Evolutionary conservation across 192 early-diverging fungal genomes (phyloP).

Genomic region (Backusella macrospora): DNA sequence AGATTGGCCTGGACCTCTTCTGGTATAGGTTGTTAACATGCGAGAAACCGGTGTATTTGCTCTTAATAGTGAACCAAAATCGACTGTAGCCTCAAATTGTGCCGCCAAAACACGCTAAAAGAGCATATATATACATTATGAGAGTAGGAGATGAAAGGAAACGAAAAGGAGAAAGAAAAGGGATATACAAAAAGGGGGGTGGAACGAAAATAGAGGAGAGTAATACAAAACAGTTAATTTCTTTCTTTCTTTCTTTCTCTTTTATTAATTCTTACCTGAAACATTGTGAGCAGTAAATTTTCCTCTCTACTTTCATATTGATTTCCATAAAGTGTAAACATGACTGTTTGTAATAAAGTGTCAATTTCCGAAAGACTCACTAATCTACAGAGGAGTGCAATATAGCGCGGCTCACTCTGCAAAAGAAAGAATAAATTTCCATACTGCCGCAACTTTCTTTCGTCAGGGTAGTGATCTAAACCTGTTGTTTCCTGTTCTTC

Average conservation of each 20-base stretch:
- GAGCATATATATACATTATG: neutral
- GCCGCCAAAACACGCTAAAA: conserved; percentile 39
- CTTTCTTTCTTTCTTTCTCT: neutral
- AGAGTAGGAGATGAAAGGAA: neutral
- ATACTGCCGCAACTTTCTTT: conserved; percentile 81
- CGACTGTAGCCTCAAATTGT: conserved; percentile 92
- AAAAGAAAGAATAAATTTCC: conserved; percentile 93
- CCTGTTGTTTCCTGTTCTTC: conserved; percentile 59
- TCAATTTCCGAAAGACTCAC: conserved; percentile 90
- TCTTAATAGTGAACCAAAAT: conserved; percentile 85
- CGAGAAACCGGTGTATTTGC: conserved; percentile 97
- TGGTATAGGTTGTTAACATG: conserved; percentile 96
- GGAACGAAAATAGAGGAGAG: neutral
- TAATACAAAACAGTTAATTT: neutral
- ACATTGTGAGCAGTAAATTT: conserved; percentile 90
- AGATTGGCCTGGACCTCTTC: conserved; percentile 87
- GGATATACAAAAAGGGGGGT: neutral
- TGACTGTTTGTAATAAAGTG: conserved; percentile 87
- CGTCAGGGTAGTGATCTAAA: conserved; percentile 60
- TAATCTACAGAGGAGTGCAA: conserved; percentile 79
- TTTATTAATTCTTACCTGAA: conserved; percentile 63
- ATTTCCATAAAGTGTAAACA: conserved; percentile 95
- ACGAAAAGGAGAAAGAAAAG: neutral
- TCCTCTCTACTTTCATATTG: conserved; percentile 96
- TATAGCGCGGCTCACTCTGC: conserved; percentile 86